Evolutionary conservation across 192 early-diverging fungal species (phyloP), one percentile per base, ranked within the genome.

Genomic region (Umbelopsis isabellina): DNA sequence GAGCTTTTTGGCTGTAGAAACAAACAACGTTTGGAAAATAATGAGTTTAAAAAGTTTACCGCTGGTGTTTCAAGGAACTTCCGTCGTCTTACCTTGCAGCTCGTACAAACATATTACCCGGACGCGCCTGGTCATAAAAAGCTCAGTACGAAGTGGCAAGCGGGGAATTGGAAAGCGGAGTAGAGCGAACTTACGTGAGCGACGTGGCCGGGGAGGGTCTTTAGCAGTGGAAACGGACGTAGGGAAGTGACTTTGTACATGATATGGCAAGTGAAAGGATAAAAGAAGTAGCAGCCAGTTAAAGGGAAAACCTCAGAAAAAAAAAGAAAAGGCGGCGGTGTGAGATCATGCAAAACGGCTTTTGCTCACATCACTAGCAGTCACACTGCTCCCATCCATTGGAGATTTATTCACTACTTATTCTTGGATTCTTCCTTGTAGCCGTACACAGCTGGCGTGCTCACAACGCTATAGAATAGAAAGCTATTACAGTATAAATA

Each of bases 1-100:
- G 64, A 20, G 65, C 30, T 41, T 72, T 72, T 35, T 61, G 23
- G 27, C 72, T 74, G 53, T 49, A 73, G n/a, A 50, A 50, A 22
- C 2, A 5, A 55, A 55, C 7, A 23, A 15, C 15, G 15, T 18
- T 15, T 25, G 27, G 3, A 30, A 13, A 55, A 4, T 1, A 1
- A 33, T 8, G 27, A 30, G 27, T 30, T 30, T 30, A 30, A 30
- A 30, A 30, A 30, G 3, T 2, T 30, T 30, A 30, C 1, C 27
- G 27, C 27, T 30, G 27, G 1, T 30, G 27, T 30, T 30, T 30
- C 27, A 3, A 30, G 27, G 27, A 30, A 30, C 1, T 30, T 30
- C 3, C n/a, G n/a, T 30, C 21, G 21, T 11, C 16, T 35, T 61
- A 61, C 55, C 55, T 61, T 33, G 55, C 55, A 13, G 55, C 55